Conservation (phyloP, 495 filamentous ascomycete genomes). For the Barbatosphaeria neglecta region DNA sequence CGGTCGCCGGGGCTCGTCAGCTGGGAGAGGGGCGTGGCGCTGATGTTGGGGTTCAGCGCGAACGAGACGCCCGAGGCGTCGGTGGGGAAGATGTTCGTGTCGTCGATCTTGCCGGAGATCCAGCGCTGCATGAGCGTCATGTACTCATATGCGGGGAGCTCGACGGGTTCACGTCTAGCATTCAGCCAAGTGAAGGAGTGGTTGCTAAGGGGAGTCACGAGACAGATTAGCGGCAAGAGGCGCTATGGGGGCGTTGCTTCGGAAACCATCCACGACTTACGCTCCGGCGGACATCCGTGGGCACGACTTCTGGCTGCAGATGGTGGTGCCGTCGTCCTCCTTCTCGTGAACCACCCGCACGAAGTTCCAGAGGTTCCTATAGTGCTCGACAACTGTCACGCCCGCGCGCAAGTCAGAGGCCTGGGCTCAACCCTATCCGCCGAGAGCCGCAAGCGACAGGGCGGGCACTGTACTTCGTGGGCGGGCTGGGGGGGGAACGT, state of each 20-base stretch:
- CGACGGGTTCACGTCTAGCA: conserved; percentile 47
- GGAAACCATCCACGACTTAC: no score
- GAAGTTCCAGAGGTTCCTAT: conserved; percentile 73
- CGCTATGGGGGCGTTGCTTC: no score
- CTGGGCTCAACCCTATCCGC: no score
- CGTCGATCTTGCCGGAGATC: conserved; percentile 85
- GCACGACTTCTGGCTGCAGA: conserved; percentile 74
- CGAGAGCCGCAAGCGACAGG: no score
- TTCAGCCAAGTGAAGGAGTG: conserved; percentile 90
- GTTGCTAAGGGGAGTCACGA: no score
- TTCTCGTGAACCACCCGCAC: conserved; percentile 70
- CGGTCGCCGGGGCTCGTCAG: conserved; percentile 44
- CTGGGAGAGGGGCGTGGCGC: conserved; percentile 49
- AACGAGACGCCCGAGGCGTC: conserved; percentile 46
- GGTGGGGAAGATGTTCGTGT: conserved; percentile 76
- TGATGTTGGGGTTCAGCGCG: conserved; percentile 43
- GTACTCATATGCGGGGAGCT: conserved; percentile 72
- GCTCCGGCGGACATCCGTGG: conserved; percentile 84
- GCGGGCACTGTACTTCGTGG: no score
- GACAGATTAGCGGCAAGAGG: no score
- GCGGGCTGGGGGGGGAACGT: no score
- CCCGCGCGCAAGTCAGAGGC: no score
- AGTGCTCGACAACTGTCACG: conserved; percentile 93
- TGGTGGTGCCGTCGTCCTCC: conserved; percentile 56
- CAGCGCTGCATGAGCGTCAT: conserved; percentile 87